Percentiles rank a stretch among this genome's conserved stretches.
Evolutionary conservation across 768 basidiomycete genomes (phyloP).

Genomic region (Filobasidium floriforme): DNA sequence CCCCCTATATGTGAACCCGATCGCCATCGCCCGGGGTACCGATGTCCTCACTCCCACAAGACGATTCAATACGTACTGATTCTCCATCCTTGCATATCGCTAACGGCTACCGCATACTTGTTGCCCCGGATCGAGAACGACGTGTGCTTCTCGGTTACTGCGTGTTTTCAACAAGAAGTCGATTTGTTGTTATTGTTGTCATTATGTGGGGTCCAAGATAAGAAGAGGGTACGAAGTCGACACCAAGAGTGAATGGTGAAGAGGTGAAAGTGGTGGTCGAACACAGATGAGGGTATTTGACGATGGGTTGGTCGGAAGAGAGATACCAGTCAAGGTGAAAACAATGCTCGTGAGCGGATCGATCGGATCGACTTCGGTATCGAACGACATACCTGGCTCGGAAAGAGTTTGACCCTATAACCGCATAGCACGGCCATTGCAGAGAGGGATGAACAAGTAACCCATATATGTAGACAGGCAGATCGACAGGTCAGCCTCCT

Average conservation of each 20-base stretch:
- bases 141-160: conserved; percentile 76
- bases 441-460: neutral
- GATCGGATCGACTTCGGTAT: neutral
- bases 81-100: conserved; percentile 99
- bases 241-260: neutral
- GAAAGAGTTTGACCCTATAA: conserved; percentile 43
- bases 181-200: too few relatives aligned
- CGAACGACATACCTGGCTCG: conserved; percentile 35
- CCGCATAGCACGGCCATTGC: neutral
- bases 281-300: neutral
- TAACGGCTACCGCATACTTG: conserved; percentile 59
- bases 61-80: conserved; percentile 63
- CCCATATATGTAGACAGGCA: neutral
- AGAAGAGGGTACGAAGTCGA: neutral
- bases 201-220: neutral
- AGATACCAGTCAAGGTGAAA: neutral
- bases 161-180: neutral
- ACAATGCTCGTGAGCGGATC: neutral
- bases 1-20: too few relatives aligned
- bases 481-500: neutral
- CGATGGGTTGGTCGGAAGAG: neutral
- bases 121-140: conserved; percentile 36
- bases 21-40: neutral
- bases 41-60: neutral
- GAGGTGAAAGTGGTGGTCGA: neutral